Evolutionary conservation across 1,139 yeast species (phyloP).

Genomic region (Suhomyces maxii): DNA sequence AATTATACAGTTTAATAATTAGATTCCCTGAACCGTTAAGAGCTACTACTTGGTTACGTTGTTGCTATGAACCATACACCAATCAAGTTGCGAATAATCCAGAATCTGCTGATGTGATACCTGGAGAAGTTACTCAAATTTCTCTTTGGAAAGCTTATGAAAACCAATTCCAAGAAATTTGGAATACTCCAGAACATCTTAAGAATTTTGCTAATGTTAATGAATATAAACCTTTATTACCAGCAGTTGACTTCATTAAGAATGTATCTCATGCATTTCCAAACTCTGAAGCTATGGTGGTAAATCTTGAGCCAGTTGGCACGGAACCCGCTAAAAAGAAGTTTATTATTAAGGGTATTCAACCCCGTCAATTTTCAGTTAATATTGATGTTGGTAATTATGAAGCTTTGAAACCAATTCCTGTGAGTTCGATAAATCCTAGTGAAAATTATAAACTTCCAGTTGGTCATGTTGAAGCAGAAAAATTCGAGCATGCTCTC

Average conservation of each 20-base stretch:
- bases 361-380: conserved; percentile 47
- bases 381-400: conserved; percentile 46
- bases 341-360: conserved; percentile 88
- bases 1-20: conserved; percentile 61
- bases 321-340: conserved; percentile 58
- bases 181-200: conserved; percentile 27
- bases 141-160: conserved; percentile 96
- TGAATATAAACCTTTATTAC: conserved; percentile 63
- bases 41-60: conserved; percentile 93
- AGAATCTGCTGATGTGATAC: conserved; percentile 21
- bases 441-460: conserved; percentile 25
- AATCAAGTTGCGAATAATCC: conserved; percentile 26
- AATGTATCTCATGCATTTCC: conserved; percentile 90
- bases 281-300: conserved; percentile 92
- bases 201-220: conserved; percentile 13
- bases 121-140: conserved; percentile 91
- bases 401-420: conserved; percentile 38
- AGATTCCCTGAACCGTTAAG: conserved; percentile 81
- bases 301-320: conserved; percentile 51
- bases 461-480: conserved; percentile 40
- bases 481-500: conserved; percentile 34
- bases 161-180: conserved; percentile 61
- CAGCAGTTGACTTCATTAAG: conserved; percentile 95
- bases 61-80: conserved; percentile 72
- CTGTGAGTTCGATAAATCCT: conserved; percentile 11